Evolutionary conservation across 768 basidiomycete species (phyloP).

Genomic region (Serendipita indica): DNA sequence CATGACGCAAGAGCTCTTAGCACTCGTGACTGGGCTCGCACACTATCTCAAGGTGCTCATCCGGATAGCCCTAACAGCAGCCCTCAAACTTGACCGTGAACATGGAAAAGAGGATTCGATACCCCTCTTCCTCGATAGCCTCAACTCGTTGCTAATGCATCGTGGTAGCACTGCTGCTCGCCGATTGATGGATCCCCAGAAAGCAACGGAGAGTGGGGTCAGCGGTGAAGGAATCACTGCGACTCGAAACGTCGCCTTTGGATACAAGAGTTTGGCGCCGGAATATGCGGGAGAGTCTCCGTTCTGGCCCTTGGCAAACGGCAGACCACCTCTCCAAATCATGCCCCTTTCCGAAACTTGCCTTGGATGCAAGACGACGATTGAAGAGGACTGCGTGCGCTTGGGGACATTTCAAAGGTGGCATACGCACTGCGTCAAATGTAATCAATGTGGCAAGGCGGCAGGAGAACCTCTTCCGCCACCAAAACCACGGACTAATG

Average conservation of each 20-base stretch:
- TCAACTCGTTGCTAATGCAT: constrained; percentile 80
- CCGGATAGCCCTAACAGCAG: constrained; percentile 90
- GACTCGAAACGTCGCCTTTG: constrained; percentile 83
- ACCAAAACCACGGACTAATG: constrained; percentile 38
- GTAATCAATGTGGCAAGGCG: constrained; percentile 59
- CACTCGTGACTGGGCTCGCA: constrained; percentile 94
- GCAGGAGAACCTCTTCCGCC: constrained; percentile 39
- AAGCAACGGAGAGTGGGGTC: constrained; percentile 33
- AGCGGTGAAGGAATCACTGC: too few species aligned
- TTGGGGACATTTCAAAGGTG: constrained; percentile 93
- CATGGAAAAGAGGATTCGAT: constrained; percentile 70
- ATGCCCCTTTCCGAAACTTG: constrained; percentile 74
- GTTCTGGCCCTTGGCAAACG: constrained; percentile 31
- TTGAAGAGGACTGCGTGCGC: constrained; percentile 94
- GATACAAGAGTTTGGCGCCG: constrained; percentile 81
- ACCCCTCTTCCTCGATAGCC: constrained; percentile 78
- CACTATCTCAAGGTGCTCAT: constrained; percentile 99
- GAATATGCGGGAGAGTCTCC: constrained; percentile 84
- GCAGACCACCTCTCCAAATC: constrained; percentile 33
- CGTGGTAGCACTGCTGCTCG: constrained; percentile 66
- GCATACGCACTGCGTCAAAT: constrained; percentile 92
- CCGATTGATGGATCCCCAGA: constrained; percentile 35
- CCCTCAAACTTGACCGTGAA: constrained; percentile 89
- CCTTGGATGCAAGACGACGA: constrained; percentile 71
- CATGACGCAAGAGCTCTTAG: constrained; percentile 93